phyloP scores from a whole-genome alignment of 305 asterid species.

The Plantago coronopus region DNA sequence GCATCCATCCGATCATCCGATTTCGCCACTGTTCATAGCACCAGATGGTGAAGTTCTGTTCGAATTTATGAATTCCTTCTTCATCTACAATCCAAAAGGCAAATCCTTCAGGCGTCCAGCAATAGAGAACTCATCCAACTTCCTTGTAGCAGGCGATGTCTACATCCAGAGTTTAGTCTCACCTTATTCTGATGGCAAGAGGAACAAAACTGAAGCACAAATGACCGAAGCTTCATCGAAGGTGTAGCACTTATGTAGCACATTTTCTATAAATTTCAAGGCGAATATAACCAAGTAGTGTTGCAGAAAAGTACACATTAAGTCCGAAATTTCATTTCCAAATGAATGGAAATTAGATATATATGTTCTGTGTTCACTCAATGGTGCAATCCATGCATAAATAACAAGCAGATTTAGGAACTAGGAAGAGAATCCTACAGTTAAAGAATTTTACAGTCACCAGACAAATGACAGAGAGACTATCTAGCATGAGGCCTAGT shows the following conservation, averaged over 20 bases:
- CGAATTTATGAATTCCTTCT: background rate
- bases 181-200: slow-evolving; percentile 9
- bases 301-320: no score
- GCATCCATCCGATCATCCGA: background rate
- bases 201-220: background rate
- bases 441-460: no score
- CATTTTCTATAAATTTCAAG: no score
- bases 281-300: no score
- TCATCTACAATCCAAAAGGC: slow-evolving; percentile 18
- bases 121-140: background rate
- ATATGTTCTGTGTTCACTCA: background rate
- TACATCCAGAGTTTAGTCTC: slow-evolving; percentile 33
- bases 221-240: background rate
- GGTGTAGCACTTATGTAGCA: no score
- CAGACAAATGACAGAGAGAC: no score
- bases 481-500: background rate
- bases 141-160: slow-evolving; percentile 8
- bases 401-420: no score
- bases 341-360: no score
- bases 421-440: no score
- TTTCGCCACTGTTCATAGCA: slow-evolving; percentile 10
- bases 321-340: no score
- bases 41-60: slow-evolving; percentile 29
- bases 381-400: background rate
- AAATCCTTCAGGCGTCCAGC: slow-evolving; percentile 1